phyloP scores from a whole-genome alignment of 176 grass and related monocot genomes.

The Dendrocalamus sinicus region DNA sequence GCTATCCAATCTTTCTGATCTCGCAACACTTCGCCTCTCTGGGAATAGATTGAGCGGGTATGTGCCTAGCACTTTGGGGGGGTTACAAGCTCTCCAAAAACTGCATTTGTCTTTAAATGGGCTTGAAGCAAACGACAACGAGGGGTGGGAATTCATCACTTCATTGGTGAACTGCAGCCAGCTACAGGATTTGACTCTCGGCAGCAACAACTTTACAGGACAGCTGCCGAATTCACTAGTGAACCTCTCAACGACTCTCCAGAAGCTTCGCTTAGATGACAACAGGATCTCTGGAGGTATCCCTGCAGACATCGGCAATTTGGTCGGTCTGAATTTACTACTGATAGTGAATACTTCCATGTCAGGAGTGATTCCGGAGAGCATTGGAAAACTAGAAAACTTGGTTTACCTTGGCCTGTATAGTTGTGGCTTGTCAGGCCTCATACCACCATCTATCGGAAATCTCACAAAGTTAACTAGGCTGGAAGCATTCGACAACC shows the following conservation, averaged over 20 bases:
- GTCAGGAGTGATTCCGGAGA: constrained; percentile 34
- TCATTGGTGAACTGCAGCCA: constrained; percentile 29
- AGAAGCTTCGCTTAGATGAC: not conserved
- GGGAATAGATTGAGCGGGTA: not conserved
- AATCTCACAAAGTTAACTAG: not conserved
- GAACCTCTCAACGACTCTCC: constrained; percentile 16
- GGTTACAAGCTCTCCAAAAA: not conserved
- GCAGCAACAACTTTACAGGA: not conserved
- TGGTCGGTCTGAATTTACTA: constrained; percentile 16
- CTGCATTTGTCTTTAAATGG: not conserved
- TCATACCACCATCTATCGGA: constrained; percentile 23
- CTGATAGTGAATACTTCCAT: not conserved
- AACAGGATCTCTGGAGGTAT: constrained; percentile 6
- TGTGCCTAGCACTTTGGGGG: constrained; percentile 27
- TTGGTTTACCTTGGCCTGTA: not conserved
- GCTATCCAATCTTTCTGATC: not conserved
- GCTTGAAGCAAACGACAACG: constrained; percentile 5
- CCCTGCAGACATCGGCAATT: constrained; percentile 18
- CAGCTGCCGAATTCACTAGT: not conserved
- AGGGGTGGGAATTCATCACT: constrained; percentile 39
- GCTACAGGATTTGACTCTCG: not conserved
- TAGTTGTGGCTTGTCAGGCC: not conserved
- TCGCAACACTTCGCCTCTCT: accelerated
- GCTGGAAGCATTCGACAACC: not conserved
- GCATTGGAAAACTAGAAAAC: constrained; percentile 26